Base-by-base conservation (phyloP, 306 rosid genomes). In the Rosa multiflora region DNA sequence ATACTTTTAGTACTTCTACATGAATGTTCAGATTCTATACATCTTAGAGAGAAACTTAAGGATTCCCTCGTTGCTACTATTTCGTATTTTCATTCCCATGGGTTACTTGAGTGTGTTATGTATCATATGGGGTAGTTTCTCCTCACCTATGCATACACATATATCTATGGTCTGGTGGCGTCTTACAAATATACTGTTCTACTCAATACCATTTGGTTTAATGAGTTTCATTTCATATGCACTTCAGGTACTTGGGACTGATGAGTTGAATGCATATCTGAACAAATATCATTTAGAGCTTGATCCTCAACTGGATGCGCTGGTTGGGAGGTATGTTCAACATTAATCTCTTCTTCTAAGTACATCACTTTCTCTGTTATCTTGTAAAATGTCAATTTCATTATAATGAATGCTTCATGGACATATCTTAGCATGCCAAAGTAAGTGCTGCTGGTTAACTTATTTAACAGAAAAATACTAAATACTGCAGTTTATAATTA, bases 221-320 rank as follows among this genome's bases (percentile, higher is more conserved):
- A 62, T 32, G 35, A 64, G n/a, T 72, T 8, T 32, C 68, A 63
- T 72, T 76, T 76, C 64, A 12, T 47, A 32, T 85, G 79, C 52
- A 74, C 80, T 74, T 77, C 82, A 93, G 94, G 97, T 93, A 44
- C 94, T 91, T 81, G 97, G 96, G 77, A 91, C 97, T 75, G 97
- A 93, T 80, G 97, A 93, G 82, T 78, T 91, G 82, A 89, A 85
- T 84, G 91, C 96, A 64, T 92, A 90, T 83, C 82, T 92, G 81
- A 89, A 80, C 70, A 93, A 91, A 83, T 91, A 91, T 83, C 92
- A 88, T 63, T 78, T 93, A 74, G 96, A 89, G 89, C 91, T 93
- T 80, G 97, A 93, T 80, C 92, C 97, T 72, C 92, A 93, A 87
- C 96, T 93, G 73, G 97, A 93, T 85, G 91, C 90, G 10, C 91